Evolutionary conservation across 805 yeast species (phyloP).

Genomic region (Starmerella tilneyi): DNA sequence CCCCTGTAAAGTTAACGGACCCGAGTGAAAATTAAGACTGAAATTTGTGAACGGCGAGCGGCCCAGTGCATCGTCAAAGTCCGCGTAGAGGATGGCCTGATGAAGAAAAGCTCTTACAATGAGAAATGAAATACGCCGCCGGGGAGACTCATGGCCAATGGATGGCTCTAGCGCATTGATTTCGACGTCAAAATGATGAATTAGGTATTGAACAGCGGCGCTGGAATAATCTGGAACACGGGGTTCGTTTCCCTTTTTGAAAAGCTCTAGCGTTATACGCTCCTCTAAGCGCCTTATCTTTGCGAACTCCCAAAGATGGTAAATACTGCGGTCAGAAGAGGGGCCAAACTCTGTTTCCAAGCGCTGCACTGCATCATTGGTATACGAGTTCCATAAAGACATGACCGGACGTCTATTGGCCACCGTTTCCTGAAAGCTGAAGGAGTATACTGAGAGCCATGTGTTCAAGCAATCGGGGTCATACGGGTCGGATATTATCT

Average conservation of each 20-base stretch:
- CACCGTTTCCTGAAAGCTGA: slow-evolving; percentile 33
- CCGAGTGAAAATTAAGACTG: slow-evolving; percentile 25
- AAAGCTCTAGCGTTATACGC: slow-evolving; percentile 32
- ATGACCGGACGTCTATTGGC: slow-evolving; percentile 54
- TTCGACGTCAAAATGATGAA: slow-evolving; percentile 42
- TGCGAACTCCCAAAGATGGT: slow-evolving; percentile 35
- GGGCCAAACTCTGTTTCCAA: slow-evolving; percentile 22
- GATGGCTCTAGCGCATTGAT: slow-evolving; percentile 31
- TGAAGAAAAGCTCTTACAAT: slow-evolving; percentile 39
- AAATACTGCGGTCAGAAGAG: slow-evolving; percentile 7
- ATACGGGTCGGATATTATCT: slow-evolving; percentile 34
- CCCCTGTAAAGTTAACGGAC: slow-evolving; percentile 24
- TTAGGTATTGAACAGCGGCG: slow-evolving; percentile 35
- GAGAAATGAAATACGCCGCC: slow-evolving; percentile 31
- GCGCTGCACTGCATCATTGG: slow-evolving; percentile 51
- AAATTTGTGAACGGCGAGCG: slow-evolving; percentile 32
- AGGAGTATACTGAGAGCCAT: slow-evolving; percentile 29
- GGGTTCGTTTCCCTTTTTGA: slow-evolving; percentile 36
- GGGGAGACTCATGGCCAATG: background rate
- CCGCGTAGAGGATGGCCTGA: slow-evolving; percentile 30
- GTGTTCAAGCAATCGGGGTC: slow-evolving; percentile 42
- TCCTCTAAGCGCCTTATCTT: slow-evolving; percentile 50
- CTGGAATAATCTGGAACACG: slow-evolving; percentile 31
- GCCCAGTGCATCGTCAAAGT: slow-evolving; percentile 24
- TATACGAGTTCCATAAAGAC: slow-evolving; percentile 39